phyloP scores from a whole-genome alignment of 768 basidiomycete species.

The Suillus spraguei region DNA sequence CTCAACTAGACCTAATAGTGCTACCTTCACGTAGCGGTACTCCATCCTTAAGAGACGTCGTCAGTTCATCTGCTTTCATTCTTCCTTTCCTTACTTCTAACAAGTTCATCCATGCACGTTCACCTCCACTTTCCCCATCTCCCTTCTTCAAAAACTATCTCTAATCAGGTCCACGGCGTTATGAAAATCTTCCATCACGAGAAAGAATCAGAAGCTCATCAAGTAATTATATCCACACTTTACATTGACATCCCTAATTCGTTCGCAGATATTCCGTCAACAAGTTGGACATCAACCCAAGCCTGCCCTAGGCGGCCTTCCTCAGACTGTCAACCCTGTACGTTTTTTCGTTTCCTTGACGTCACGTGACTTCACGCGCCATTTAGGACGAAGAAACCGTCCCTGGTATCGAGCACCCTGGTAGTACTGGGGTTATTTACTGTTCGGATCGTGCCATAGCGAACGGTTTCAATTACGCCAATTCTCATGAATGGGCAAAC shows the following conservation, averaged over 20 bases:
- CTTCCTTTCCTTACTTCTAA: not conserved
- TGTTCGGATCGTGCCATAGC: slow-evolving; percentile 95
- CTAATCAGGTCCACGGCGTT: slow-evolving; percentile 64
- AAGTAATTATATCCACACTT: slow-evolving; percentile 42
- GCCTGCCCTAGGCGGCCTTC: slow-evolving; percentile 45
- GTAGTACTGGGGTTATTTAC: slow-evolving; percentile 70
- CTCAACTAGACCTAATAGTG: slow-evolving; percentile 30
- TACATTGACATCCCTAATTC: slow-evolving; percentile 11
- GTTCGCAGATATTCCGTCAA: slow-evolving; percentile 70
- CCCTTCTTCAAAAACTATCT: slow-evolving; percentile 26
- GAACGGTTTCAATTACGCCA: slow-evolving; percentile 85
- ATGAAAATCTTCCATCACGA: slow-evolving; percentile 73
- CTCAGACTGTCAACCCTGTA: slow-evolving; percentile 74
- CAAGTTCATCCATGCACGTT: slow-evolving; percentile 16
- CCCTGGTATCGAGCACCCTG: slow-evolving; percentile 83
- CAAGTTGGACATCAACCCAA: slow-evolving; percentile 70
- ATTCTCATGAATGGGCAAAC: slow-evolving; percentile 82
- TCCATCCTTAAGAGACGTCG: slow-evolving; percentile 45
- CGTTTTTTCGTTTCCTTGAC: slow-evolving; percentile 19
- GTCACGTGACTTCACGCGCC: slow-evolving; percentile 11
- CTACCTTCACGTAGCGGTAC: slow-evolving; percentile 41
- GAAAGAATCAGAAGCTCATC: slow-evolving; percentile 87
- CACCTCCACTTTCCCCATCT: slow-evolving; percentile 33
- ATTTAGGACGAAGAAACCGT: slow-evolving; percentile 84
- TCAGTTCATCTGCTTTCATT: slow-evolving; percentile 25